Base-by-base conservation (phyloP, 1,284 basidiomycete species). In the Fomitopsis schrenkii region DNA sequence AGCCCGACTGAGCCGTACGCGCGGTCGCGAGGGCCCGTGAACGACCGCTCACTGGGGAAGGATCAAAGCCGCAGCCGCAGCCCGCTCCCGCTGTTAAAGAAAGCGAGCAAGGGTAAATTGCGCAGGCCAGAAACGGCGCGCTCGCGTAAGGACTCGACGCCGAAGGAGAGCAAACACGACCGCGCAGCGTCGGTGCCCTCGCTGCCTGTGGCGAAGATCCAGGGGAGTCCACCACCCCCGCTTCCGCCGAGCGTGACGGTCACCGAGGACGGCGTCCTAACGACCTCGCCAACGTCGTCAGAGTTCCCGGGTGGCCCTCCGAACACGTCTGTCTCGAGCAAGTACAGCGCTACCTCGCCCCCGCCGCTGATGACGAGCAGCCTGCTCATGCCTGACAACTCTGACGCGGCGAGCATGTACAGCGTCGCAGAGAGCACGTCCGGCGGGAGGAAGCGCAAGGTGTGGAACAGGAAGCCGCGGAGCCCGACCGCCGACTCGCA, bases 371-470 rank as follows among this genome's bases (percentile, higher is more conserved):
- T 74, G 36, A 60, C 64, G 48, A 52, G 68, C 3, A 68, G 63
- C 56, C 70, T 69, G n/a, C 65, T 67, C 35, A 66, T 66, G 5
- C 59, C 67, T 33, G 73, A 72, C 64, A 79, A 80, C 70, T 71
- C 72, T 2, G 81, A 82, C 71, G 65, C 71, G 2, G 74, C 71
- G 28, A 82, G 80, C 12, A 64, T 80, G 53, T 67, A 68, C 36
- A 79, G 79, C 15, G 67, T 71, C 40, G 77, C 75, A 28, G 52
- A 54, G 61, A 71, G 75, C 45, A 68, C 70, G 40, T 75, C 74
- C 60, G 69, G 76, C 42, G 67, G 64, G 35, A 76, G 79, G 57
- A 76, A 76, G 62, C 64, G 68, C 5, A 65, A 68, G 1, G 64
- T 71, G 7, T 77, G 75, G 73, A 67, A 68, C 36, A 71, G 73